Evolutionary conservation across 305 asterid species (phyloP).

Genomic region (Nicotiana rustica): DNA sequence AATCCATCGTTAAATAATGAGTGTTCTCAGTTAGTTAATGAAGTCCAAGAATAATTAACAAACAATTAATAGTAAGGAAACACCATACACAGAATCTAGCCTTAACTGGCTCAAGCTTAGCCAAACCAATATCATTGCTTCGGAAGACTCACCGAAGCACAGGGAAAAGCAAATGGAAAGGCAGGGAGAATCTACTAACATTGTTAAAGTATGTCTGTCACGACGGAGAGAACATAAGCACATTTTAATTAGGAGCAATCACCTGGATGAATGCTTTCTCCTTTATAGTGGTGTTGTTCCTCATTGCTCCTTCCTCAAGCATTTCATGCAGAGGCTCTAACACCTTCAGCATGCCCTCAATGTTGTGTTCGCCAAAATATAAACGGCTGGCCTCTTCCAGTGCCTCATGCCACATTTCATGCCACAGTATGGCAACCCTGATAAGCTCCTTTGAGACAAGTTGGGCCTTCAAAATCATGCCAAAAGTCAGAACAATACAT

Average conservation of each 20-base stretch:
- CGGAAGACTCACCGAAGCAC: background rate
- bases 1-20: conserved; percentile 10
- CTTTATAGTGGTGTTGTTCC: conserved; percentile 82
- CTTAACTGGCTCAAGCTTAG: background rate
- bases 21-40: background rate
- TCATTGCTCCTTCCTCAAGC: conserved; percentile 95
- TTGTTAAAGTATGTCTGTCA: conserved; percentile 15
- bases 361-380: conserved; percentile 97
- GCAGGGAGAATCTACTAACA: background rate
- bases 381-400: conserved; percentile 99
- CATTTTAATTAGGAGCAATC: conserved; percentile 28
- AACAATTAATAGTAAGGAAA: background rate
- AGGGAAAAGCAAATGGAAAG: conserved; percentile 8
- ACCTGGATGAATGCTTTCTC: conserved; percentile 99
- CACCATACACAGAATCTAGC: background rate
- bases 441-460: conserved; percentile 97
- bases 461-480: conserved; percentile 77
- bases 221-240: conserved; percentile 14
- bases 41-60: conserved; percentile 10
- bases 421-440: conserved; percentile 99
- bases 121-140: background rate
- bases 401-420: conserved; percentile 99
- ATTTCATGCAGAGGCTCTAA: conserved; percentile 94
- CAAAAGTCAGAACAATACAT: conserved; percentile 44
- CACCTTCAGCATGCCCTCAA: conserved; percentile 96